Conservation (phyloP, 2,329 filamentous ascomycete species). For the Nothomitra cinnamomea region DNA sequence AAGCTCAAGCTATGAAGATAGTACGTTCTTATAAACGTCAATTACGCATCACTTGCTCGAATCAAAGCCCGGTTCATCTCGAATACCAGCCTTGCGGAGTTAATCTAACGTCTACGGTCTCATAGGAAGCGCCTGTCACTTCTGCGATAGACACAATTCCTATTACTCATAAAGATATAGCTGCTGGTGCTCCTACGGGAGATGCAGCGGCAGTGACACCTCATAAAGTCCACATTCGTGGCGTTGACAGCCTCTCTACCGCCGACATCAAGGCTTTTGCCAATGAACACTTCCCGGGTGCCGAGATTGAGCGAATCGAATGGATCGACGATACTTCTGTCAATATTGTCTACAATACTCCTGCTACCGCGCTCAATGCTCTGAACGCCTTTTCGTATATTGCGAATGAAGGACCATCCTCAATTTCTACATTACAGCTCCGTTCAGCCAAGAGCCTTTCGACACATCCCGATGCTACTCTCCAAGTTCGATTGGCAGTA, state of each 20-base stretch:
- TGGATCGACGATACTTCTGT: constrained; percentile 93
- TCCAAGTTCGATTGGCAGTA: constrained; percentile 60
- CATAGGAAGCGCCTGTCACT: neutral
- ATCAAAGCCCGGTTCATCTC: neutral
- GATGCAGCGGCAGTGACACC: constrained; percentile 18
- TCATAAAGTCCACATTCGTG: constrained; percentile 67
- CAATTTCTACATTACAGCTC: constrained; percentile 42
- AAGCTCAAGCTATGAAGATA: constrained; percentile 6
- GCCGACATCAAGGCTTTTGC: constrained; percentile 64
- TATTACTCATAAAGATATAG: constrained; percentile 16
- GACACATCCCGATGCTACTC: constrained; percentile 46
- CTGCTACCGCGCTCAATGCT: constrained; percentile 35
- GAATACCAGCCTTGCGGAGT: neutral
- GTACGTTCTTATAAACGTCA: constrained; percentile 1
- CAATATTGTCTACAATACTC: constrained; percentile 59
- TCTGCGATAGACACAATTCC: constrained; percentile 13
- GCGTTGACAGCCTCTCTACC: constrained; percentile 67
- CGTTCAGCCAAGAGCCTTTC: constrained; percentile 53
- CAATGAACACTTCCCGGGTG: constrained; percentile 42
- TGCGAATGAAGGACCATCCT: constrained; percentile 30
- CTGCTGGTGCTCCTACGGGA: constrained; percentile 6
- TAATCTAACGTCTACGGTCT: neutral
- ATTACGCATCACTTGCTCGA: neutral
- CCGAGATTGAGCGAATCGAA: constrained; percentile 48
- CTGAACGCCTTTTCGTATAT: constrained; percentile 35